phyloP scores from a whole-genome alignment of 2,329 filamentous ascomycete species.

The Coniochaeta pulveracea region DNA sequence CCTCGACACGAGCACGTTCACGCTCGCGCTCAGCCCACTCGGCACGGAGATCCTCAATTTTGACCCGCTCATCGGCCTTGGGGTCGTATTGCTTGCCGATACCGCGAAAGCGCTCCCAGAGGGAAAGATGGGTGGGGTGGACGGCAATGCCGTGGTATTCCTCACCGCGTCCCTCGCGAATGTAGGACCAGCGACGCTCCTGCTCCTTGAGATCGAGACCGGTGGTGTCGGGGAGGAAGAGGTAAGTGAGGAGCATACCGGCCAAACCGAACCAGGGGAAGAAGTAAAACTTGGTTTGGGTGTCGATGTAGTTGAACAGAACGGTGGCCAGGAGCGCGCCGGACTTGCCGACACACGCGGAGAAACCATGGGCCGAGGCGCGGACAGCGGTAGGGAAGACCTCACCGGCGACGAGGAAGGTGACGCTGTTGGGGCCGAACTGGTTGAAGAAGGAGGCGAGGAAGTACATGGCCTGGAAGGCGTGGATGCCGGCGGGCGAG shows the following conservation, averaged over 20 bases:
- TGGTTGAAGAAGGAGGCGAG: slow-evolving; percentile 98
- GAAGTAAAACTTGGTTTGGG: slow-evolving; percentile 75
- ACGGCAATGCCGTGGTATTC: slow-evolving; percentile 93
- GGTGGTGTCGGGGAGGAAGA: slow-evolving; percentile 94
- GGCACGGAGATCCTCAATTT: slow-evolving; percentile 68
- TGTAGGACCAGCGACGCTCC: slow-evolving; percentile 84
- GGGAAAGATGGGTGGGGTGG: slow-evolving; percentile 75
- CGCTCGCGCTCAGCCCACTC: slow-evolving; percentile 49
- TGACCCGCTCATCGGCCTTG: slow-evolving; percentile 69
- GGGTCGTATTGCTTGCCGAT: slow-evolving; percentile 76
- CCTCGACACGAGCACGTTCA: slow-evolving; percentile 20
- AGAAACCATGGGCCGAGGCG: slow-evolving; percentile 87
- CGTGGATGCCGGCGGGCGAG: slow-evolving; percentile 55
- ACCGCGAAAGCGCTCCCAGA: slow-evolving; percentile 77
- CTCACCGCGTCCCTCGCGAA: slow-evolving; percentile 61
- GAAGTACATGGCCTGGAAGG: slow-evolving; percentile 99
- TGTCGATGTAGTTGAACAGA: slow-evolving; percentile 89
- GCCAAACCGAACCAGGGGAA: slow-evolving; percentile 92
- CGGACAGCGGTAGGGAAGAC: slow-evolving; percentile 93
- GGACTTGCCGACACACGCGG: slow-evolving; percentile 80
- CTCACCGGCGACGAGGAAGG: slow-evolving; percentile 91
- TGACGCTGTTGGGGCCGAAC: slow-evolving; percentile 92
- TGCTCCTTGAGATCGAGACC: slow-evolving; percentile 95
- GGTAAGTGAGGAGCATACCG: slow-evolving; percentile 69
- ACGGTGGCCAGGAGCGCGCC: slow-evolving; percentile 81